These are phyloP conservation scores for Cyclotella cryptica DNA, from an alignment of 108 stramenopile genomes.

Conservation along the genomic window DNA sequence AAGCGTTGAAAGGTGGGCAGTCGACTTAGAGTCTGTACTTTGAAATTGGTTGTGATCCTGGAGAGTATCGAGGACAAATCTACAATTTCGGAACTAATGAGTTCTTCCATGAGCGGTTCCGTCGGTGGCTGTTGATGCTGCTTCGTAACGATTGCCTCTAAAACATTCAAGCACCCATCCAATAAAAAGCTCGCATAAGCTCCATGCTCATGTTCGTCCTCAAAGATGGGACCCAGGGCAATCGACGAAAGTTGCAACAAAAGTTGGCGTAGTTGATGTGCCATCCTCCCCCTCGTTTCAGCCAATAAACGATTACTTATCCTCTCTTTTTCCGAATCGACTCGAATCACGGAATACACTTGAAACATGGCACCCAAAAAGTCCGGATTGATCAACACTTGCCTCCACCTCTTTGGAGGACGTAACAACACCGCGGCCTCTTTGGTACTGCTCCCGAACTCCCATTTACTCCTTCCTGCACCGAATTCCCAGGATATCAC, in stretches of 20 bases:
- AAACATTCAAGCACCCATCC: slow-evolving; percentile 67
- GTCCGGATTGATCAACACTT: slow-evolving; percentile 66
- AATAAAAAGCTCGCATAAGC: slow-evolving; percentile 66
- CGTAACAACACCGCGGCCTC: slow-evolving; percentile 45
- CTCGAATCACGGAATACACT: slow-evolving; percentile 48
- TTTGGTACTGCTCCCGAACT: slow-evolving; percentile 30
- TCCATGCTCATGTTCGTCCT: slow-evolving; percentile 52
- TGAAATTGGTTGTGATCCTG: slow-evolving; percentile 73
- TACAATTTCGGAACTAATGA: slow-evolving; percentile 57
- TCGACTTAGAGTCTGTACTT: slow-evolving; percentile 49
- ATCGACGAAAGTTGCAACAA: slow-evolving; percentile 69
- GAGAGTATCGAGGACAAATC: slow-evolving; percentile 66
- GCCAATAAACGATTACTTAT: neutral
- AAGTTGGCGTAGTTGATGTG: slow-evolving; percentile 77
- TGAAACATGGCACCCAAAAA: slow-evolving; percentile 71
- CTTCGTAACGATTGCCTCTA: slow-evolving; percentile 45
- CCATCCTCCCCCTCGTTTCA: slow-evolving; percentile 34
- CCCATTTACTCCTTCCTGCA: slow-evolving; percentile 58
- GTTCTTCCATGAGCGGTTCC: slow-evolving; percentile 35
- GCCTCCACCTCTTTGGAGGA: slow-evolving; percentile 71
- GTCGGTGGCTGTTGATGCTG: slow-evolving; percentile 27
- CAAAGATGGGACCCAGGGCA: slow-evolving; percentile 71
- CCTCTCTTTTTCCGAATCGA: neutral
- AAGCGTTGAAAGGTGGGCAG: slow-evolving; percentile 61
- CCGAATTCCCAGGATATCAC: slow-evolving; percentile 85